Percentiles rank a stretch among this genome's conserved stretches.
These are phyloP conservation scores for Lenzites betulinus DNA, from an alignment of 768 basidiomycete genomes.

Conservation along the genomic window DNA sequence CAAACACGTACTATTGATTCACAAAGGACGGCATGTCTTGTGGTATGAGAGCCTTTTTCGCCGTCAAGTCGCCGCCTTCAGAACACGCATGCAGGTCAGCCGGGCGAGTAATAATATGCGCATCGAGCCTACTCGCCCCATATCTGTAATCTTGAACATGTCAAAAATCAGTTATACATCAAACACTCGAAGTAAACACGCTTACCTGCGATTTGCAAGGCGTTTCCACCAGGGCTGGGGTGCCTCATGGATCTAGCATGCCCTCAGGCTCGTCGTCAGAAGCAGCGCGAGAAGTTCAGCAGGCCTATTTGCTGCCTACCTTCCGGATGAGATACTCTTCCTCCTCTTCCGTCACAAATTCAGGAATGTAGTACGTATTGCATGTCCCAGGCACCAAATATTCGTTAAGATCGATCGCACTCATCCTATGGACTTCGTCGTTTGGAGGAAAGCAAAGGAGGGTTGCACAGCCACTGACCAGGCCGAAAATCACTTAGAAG, in stretches of 20 bases:
- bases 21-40: slow-evolving; percentile 75
- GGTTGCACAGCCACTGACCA: slow-evolving; percentile 5
- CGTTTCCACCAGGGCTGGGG: slow-evolving; percentile 85
- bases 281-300: too few relatives aligned
- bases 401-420: slow-evolving; percentile 5
- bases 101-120: background rate
- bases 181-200: slow-evolving; percentile 11
- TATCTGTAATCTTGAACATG: slow-evolving; percentile 56
- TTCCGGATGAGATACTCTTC: slow-evolving; percentile 78
- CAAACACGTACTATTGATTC: slow-evolving; percentile 54
- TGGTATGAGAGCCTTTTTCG: slow-evolving; percentile 66
- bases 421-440: background rate
- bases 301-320: slow-evolving; percentile 38
- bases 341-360: slow-evolving; percentile 74
- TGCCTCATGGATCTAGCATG: slow-evolving; percentile 66
- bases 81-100: background rate
- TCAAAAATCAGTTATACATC: background rate
- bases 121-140: slow-evolving; percentile 61
- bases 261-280: slow-evolving; percentile 9
- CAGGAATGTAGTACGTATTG: slow-evolving; percentile 68
- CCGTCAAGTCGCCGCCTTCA: slow-evolving; percentile 72
- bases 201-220: slow-evolving; percentile 68
- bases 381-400: slow-evolving; percentile 24
- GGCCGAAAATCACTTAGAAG: too few relatives aligned
- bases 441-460: too few relatives aligned